These are phyloP conservation scores for Dioszegia crocea DNA, from an alignment of 768 basidiomycete genomes.

Conservation along the genomic window DNA sequence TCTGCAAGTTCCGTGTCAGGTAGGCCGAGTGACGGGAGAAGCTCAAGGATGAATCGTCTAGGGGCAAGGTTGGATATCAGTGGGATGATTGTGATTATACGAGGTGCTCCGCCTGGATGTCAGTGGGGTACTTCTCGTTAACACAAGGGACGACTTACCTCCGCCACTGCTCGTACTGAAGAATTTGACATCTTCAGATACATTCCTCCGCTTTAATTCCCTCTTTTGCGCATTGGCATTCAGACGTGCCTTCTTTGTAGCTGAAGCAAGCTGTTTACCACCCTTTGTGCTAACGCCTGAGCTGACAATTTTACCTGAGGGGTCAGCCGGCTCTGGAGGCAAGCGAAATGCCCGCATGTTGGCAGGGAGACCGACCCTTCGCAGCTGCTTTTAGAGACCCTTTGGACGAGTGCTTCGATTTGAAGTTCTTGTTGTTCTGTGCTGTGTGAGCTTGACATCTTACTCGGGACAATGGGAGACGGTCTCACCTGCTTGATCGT, in stretches of 20 bases:
- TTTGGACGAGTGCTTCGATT: conserved; percentile 85
- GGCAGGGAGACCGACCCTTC: conserved; percentile 59
- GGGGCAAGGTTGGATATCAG: conserved; percentile 66
- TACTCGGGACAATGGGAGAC: background rate
- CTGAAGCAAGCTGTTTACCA: conserved; percentile 52
- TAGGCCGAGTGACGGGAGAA: conserved; percentile 62
- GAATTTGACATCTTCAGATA: conserved; percentile 74
- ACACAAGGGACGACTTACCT: conserved; percentile 42
- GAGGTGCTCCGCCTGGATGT: conserved; percentile 56
- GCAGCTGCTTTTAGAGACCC: conserved; percentile 74
- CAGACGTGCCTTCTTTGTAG: conserved; percentile 40
- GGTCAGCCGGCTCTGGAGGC: background rate
- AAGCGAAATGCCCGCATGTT: background rate
- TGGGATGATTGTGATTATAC: conserved; percentile 83
- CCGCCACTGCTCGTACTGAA: conserved; percentile 44
- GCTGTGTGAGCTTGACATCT: background rate
- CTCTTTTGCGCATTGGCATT: conserved; percentile 58
- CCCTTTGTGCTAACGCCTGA: conserved; percentile 37
- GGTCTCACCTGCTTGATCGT: conserved; percentile 73
- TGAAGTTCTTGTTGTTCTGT: conserved; percentile 86
- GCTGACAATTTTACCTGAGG: conserved; percentile 57
- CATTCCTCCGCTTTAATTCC: conserved; percentile 73
- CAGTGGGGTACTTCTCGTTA: conserved; percentile 54
- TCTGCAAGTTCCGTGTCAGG: conserved; percentile 52
- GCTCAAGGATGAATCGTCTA: conserved; percentile 55